phyloP scores from a whole-genome alignment of 371 early-diverging fungal species.

The Apophysomyces elegans region DNA sequence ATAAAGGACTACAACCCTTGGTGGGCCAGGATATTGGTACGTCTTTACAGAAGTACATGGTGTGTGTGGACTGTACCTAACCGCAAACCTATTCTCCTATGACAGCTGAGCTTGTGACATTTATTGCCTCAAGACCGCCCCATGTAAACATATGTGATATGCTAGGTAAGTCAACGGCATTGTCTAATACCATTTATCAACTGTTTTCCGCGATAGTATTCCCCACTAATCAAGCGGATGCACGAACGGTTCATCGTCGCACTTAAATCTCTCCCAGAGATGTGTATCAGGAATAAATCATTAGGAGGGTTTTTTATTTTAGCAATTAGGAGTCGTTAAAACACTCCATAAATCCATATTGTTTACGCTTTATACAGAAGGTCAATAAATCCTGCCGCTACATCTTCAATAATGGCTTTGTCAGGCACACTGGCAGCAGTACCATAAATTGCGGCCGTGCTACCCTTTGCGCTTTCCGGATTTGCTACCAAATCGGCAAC shows the following conservation, averaged over 20 bases:
- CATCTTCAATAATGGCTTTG: conserved; percentile 81
- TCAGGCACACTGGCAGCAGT: conserved; percentile 89
- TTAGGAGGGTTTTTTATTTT: too few species aligned
- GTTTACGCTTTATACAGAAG: conserved; percentile 75
- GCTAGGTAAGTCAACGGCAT: conserved; percentile 38
- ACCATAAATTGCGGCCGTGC: conserved; percentile 90
- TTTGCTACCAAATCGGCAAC: conserved; percentile 70
- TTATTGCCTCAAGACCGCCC: conserved; percentile 79
- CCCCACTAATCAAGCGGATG: conserved; percentile 23
- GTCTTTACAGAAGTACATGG: neutral
- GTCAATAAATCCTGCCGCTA: conserved; percentile 86
- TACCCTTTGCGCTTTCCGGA: conserved; percentile 71
- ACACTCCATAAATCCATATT: too few species aligned
- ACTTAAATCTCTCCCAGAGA: neutral
- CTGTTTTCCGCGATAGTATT: conserved; percentile 31
- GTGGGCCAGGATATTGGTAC: conserved; percentile 70
- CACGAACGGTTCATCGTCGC: conserved; percentile 18
- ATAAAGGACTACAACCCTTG: conserved; percentile 76
- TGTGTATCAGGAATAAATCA: neutral
- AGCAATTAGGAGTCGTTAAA: too few species aligned
- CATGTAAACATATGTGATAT: conserved; percentile 85
- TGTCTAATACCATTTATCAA: neutral
- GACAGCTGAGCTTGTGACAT: conserved; percentile 82
- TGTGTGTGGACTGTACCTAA: neutral
- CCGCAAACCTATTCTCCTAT: neutral